Conservation (phyloP, 257 asterid genomes). For the Penstemon barbatus region DNA sequence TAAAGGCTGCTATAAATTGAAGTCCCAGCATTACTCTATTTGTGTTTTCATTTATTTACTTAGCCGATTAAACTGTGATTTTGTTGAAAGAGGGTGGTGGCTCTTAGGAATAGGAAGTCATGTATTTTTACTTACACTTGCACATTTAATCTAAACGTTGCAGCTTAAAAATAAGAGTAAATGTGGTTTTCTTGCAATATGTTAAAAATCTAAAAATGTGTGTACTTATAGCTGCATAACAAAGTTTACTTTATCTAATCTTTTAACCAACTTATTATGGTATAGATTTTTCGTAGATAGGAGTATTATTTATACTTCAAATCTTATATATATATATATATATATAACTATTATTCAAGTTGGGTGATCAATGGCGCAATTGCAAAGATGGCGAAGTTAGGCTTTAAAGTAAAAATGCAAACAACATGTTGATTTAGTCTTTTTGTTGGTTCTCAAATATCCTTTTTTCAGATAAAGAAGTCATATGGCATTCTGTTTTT, state of each 20-base stretch:
- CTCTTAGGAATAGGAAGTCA: neutral
- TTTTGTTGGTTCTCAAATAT: no score
- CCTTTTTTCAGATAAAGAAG: neutral
- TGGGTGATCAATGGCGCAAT: neutral
- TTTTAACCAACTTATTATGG: neutral
- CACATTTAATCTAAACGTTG: neutral
- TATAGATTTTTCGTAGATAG: neutral
- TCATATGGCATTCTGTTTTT: neutral
- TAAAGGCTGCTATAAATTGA: neutral
- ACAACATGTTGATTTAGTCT: no score
- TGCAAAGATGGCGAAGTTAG: no score
- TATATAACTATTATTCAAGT: slow-evolving; percentile 2
- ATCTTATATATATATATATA: no score
- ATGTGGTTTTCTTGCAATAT: neutral
- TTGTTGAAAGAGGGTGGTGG: slow-evolving; percentile 11
- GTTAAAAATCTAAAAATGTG: neutral
- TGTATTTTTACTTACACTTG: neutral
- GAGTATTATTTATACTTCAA: neutral
- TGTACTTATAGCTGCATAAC: neutral
- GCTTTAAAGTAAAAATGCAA: no score
- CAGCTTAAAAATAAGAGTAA: neutral
- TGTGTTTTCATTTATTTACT: neutral
- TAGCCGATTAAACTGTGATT: neutral
- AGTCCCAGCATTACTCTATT: slow-evolving; percentile 4
- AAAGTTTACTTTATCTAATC: neutral